phyloP scores from a whole-genome alignment of 495 filamentous ascomycete genomes.

The Evernia prunastri region DNA sequence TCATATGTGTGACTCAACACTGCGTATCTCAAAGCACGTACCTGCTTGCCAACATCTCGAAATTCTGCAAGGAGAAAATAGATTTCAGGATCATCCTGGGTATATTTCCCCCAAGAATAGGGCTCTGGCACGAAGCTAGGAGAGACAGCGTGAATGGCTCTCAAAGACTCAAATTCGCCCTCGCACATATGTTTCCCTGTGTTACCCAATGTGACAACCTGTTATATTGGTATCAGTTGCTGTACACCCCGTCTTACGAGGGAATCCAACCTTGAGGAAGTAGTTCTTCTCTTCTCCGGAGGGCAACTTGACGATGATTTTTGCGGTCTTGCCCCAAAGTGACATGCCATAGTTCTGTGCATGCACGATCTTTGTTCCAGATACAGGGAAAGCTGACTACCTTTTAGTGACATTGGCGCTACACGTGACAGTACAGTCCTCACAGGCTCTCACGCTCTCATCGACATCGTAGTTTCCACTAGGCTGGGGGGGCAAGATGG shows the following conservation, averaged over 20 bases:
- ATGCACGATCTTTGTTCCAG: constrained; percentile 9
- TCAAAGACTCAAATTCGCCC: constrained; percentile 44
- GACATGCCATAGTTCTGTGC: constrained; percentile 20
- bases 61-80: constrained; percentile 45
- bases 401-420: background rate
- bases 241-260: background rate
- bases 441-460: constrained; percentile 15
- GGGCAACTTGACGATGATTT: constrained; percentile 29
- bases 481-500: constrained; percentile 2
- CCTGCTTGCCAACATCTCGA: constrained; percentile 32
- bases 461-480: constrained; percentile 8
- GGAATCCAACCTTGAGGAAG: constrained; percentile 34
- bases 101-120: constrained; percentile 41
- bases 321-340: constrained; percentile 32
- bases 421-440: background rate
- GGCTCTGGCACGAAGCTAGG: constrained; percentile 43
- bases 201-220: constrained; percentile 24
- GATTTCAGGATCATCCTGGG: constrained; percentile 27
- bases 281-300: constrained; percentile 28
- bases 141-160: constrained; percentile 34
- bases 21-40: constrained; percentile 13
- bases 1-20: background rate
- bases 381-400: constrained; percentile 13
- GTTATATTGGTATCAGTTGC: background rate
- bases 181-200: constrained; percentile 34